A percentile compares a stretch with the other conserved stretches of the same genome.
Conservation (phyloP, 495 filamentous ascomycete species). For the Penicillium simplicissimum region DNA sequence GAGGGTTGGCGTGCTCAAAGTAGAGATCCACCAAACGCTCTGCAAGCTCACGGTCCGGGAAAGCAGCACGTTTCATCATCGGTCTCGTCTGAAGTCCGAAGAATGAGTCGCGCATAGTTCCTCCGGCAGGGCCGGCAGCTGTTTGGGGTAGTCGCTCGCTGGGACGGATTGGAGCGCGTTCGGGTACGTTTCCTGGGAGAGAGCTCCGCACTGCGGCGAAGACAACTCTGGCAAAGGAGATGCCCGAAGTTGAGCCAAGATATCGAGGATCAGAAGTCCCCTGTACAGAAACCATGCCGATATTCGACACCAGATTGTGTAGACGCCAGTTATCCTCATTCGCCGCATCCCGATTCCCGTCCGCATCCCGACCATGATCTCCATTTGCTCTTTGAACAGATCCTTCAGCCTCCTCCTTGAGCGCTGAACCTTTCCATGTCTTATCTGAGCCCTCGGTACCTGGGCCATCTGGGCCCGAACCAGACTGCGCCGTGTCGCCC, state of each 20-base stretch:
- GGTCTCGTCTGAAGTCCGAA: slow-evolving; percentile 91
- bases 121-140: slow-evolving; percentile 54
- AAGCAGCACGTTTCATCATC: slow-evolving; percentile 79
- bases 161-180: slow-evolving; percentile 55
- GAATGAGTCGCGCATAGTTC: slow-evolving; percentile 90
- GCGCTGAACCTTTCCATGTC: slow-evolving; percentile 19
- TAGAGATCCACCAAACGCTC: slow-evolving; percentile 75
- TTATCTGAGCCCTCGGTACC: slow-evolving; percentile 24
- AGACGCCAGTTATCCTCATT: slow-evolving; percentile 64
- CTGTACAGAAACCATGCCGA: slow-evolving; percentile 73
- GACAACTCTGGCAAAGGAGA: slow-evolving; percentile 92
- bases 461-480: slow-evolving; percentile 16
- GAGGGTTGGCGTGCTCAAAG: slow-evolving; percentile 94
- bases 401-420: slow-evolving; percentile 30
- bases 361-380: slow-evolving; percentile 20
- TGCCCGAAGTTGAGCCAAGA: slow-evolving; percentile 83
- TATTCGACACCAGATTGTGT: slow-evolving; percentile 73
- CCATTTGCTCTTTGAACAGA: slow-evolving; percentile 39
- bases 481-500: slow-evolving; percentile 29
- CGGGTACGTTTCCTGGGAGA: slow-evolving; percentile 56
- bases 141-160: slow-evolving; percentile 48
- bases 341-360: slow-evolving; percentile 29
- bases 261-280: slow-evolving; percentile 76
- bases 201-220: slow-evolving; percentile 92
- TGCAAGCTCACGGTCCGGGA: slow-evolving; percentile 75